Evolutionary conservation across 78 protist species (phyloP).

Genomic region (Pigoraptor vietnamica): DNA sequence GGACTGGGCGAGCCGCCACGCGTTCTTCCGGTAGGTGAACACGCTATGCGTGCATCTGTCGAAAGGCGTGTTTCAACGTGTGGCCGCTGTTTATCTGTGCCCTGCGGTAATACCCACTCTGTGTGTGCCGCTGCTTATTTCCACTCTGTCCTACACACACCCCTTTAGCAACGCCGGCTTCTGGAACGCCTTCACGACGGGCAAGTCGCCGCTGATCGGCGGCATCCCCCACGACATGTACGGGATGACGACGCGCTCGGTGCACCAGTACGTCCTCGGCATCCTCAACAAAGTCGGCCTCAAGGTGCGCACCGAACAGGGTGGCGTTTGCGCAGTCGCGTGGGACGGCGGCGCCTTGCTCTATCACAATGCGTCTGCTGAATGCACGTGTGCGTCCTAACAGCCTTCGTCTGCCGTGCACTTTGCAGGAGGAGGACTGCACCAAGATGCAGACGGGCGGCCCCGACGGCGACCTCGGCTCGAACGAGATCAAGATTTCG

Average conservation of each 20-base stretch:
- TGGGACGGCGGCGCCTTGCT: too few relatives aligned
- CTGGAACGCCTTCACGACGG: constrained; percentile 63
- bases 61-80: too few relatives aligned
- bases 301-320: too few relatives aligned
- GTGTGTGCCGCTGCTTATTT: neutral
- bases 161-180: neutral
- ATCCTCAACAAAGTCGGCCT: constrained; percentile 26
- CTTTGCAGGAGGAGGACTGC: constrained; percentile 22
- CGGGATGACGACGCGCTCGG: constrained; percentile 87
- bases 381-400: neutral
- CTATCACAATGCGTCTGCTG: neutral
- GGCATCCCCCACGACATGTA: constrained; percentile 83
- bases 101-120: too few relatives aligned
- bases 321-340: too few relatives aligned
- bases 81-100: neutral
- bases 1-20: constrained; percentile 43
- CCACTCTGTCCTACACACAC: too few relatives aligned
- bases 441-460: constrained; percentile 87
- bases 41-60: too few relatives aligned
- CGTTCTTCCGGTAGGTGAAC: neutral
- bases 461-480: constrained; percentile 90
- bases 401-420: neutral
- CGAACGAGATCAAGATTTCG: constrained; percentile 66
- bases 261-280: constrained; percentile 74
- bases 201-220: constrained; percentile 21